Evolutionary conservation across 2,329 filamentous ascomycete species (phyloP), one percentile per base, ranked within the genome.

Genomic region (Calonectria pseudoturangicola): DNA sequence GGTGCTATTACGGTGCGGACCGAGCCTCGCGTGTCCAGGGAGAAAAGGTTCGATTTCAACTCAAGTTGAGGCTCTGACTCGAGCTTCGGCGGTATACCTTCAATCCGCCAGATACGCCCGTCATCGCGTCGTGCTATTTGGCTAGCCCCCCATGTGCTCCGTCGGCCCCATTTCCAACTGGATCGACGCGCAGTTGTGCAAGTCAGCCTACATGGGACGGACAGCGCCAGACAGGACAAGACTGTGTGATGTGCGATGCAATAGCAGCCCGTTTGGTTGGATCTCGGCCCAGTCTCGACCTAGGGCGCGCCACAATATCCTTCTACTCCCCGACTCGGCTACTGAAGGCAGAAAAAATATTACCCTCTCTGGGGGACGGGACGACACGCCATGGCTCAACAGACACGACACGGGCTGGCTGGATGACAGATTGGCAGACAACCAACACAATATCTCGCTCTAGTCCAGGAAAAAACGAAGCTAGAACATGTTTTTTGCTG

Each of bases 251-350:
- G 64, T 12, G 45, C 50, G 43, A 47, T 62, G 62, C 50, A 66
- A 39, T 54, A 64, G 21, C 68, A 47, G 63, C 65, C 54, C 56
- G 33, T 71, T 66, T 43, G 69, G 69, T 64, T 63, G 68, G 60
- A 48, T 72, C 45, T 54, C 72, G 30, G 33, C 47, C 68, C 58
- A 66, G 71, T 75, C 76, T 76, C 74, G 77, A 76, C 77, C 71
- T 36, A 25, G 68, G 65, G 48, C 67, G 66, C 62, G 66, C 76
- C 71, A 71, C 70, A 75, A 74, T 74, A 60, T 60, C 63, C 54
- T 71, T 43, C 58, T 54, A 25, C 62, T 69, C 50, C 50, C 51
- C 54, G 47, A 67, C 69, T 69, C 60, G 66, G 63, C 69, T 43
- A 67, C 60, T 64, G 36, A 47, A 64, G 67, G 69, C 43, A 62